Percentiles rank a stretch among this genome's conserved stretches.
Evolutionary conservation across 1,284 basidiomycete species (phyloP).

Genomic region (Puccinia horiana): DNA sequence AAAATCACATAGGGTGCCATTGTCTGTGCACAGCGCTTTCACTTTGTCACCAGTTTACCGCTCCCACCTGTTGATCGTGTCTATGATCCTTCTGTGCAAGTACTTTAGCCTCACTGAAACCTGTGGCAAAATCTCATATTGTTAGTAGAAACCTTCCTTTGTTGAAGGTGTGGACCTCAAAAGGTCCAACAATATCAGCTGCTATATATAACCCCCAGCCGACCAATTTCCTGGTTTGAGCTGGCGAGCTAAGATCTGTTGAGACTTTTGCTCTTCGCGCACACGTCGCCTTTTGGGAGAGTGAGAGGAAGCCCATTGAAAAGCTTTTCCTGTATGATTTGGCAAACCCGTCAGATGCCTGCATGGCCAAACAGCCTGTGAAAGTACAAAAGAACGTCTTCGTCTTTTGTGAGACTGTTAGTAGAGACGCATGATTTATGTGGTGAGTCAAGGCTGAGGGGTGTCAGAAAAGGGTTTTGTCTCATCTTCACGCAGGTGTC

Average conservation of each 20-base stretch:
- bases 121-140: background rate
- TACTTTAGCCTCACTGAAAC: background rate
- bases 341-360: no score
- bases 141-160: background rate
- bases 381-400: no score
- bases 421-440: background rate
- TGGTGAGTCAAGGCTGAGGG: background rate
- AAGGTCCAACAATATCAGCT: background rate
- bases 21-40: background rate
- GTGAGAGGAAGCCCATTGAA: no score
- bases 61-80: background rate
- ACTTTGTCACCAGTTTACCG: background rate
- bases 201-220: background rate
- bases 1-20: background rate
- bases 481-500: no score
- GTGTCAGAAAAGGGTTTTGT: background rate
- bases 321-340: no score
- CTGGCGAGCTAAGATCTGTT: background rate
- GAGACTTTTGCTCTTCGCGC: background rate
- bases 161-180: background rate
- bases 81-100: background rate
- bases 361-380: no score
- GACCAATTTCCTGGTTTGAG: background rate
- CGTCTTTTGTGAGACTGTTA: no score
- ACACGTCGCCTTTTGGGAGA: background rate